Conservation (phyloP, 306 rosid species). For the Pueraria montana region DNA sequence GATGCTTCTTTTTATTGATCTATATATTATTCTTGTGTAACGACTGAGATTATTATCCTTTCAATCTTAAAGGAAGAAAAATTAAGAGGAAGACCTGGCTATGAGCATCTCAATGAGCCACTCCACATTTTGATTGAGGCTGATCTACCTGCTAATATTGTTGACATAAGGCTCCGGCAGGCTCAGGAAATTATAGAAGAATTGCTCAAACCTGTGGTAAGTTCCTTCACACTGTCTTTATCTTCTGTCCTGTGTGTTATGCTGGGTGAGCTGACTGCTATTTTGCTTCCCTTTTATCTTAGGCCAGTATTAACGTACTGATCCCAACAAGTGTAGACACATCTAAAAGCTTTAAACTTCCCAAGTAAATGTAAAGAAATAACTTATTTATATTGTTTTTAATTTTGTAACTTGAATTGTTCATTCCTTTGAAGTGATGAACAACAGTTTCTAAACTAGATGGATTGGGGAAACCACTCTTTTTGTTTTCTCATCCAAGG, state of each 20-base stretch:
- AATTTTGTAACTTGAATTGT: conserved; percentile 18
- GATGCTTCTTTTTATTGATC: conserved; percentile 21
- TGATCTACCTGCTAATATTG: conserved; percentile 88
- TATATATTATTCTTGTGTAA: background rate
- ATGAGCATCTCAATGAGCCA: conserved; percentile 95
- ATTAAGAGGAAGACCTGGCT: conserved; percentile 95
- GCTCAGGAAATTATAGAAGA: conserved; percentile 98
- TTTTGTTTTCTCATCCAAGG: conserved; percentile 7
- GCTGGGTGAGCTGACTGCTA: conserved; percentile 36
- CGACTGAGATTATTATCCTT: background rate
- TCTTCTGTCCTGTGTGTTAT: conserved; percentile 11
- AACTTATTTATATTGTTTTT: background rate
- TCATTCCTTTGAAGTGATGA: conserved; percentile 29
- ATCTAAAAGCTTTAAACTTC: conserved; percentile 11
- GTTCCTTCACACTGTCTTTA: conserved; percentile 43
- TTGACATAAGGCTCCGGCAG: conserved; percentile 90
- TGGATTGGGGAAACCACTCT: background rate
- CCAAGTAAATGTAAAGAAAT: conserved; percentile 20
- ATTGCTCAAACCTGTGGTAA: conserved; percentile 98
- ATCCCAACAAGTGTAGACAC: background rate
- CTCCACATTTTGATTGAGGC: conserved; percentile 97
- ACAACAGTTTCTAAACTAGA: conserved; percentile 2
- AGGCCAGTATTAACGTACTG: conserved; percentile 15
- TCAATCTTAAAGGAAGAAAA: conserved; percentile 82
- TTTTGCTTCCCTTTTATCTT: conserved; percentile 41